These are phyloP conservation scores for Penicillium cataractarum DNA, from an alignment of 495 filamentous ascomycete genomes.

Conservation along the genomic window DNA sequence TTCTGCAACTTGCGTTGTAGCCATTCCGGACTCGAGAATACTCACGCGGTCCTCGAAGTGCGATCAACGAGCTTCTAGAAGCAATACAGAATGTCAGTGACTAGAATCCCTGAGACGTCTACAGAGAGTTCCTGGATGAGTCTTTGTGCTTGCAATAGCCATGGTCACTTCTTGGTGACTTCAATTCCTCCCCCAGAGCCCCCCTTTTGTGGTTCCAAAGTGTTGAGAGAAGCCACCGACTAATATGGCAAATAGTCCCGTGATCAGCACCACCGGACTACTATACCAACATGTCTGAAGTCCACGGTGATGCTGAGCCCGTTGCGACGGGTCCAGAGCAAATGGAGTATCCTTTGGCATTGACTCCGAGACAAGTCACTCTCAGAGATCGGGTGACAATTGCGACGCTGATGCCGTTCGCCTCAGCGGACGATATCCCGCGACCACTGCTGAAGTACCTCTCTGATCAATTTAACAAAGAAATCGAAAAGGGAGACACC, in stretches of 20 bases:
- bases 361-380: slow-evolving; percentile 82
- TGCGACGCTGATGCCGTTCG: slow-evolving; percentile 88
- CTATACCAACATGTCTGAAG: slow-evolving; percentile 72
- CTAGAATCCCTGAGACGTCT: slow-evolving; percentile 16
- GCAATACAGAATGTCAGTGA: slow-evolving; percentile 36
- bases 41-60: slow-evolving; percentile 55
- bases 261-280: slow-evolving; percentile 34
- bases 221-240: slow-evolving; percentile 21
- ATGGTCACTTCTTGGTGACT: slow-evolving; percentile 10
- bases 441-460: slow-evolving; percentile 77
- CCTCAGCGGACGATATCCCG: slow-evolving; percentile 73
- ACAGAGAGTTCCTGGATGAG: slow-evolving; percentile 1
- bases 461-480: slow-evolving; percentile 83
- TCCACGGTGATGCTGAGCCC: slow-evolving; percentile 75
- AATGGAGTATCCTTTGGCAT: slow-evolving; percentile 65
- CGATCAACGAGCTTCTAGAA: slow-evolving; percentile 38
- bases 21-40: slow-evolving; percentile 55
- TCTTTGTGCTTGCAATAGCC: slow-evolving; percentile 8
- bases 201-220: neutral
- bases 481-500: slow-evolving; percentile 95
- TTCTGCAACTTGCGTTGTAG: slow-evolving; percentile 43
- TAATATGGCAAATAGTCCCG: slow-evolving; percentile 48
- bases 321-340: slow-evolving; percentile 45
- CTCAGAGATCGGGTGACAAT: slow-evolving; percentile 87
- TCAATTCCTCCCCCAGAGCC: neutral